Evolutionary conservation across 1,139 yeast species (phyloP), one percentile per base, ranked within the genome.

Genomic region (Hyphopichia burtonii): DNA sequence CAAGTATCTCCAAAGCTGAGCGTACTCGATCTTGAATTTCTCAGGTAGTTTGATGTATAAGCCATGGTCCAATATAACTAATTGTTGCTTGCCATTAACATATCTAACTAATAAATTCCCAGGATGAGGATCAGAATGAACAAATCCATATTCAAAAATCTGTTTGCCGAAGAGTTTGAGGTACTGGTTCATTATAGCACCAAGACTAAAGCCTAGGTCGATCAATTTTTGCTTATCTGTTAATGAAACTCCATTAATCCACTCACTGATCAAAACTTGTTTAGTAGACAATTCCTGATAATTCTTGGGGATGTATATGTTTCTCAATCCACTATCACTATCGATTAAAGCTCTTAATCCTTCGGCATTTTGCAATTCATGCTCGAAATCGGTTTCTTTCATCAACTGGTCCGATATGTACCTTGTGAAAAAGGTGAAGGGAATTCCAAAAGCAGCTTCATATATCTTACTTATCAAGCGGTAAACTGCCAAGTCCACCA

Each of bases 101-200:
- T 66, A 55, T 34, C 89, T 63, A 2, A 82, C 78, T 44, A 86
- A 58, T 46, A 86, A 61, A 55, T 86, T 86, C 3, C 95, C 95
- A 1, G 94, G 94, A 55, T 86, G 95, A 6, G 93, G 88, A 57
- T 86, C 95, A 40, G 90, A 80, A 58, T 86, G 94, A 14, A 86
- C 82, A 45, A 80, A 71, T 7, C 94, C 94, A 78, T 87, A 86
- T 34, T 75, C 69, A 58, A 85, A 86, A 25, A 85, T 82, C 65
- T 84, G 91, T 44, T 78, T 76, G 7, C 87, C 82, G 50, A 83
- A 83, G 14, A 82, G 66, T 27, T 67, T 66, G 36, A 82, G 61
- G 49, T 84, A 76, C 43, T 74, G 77, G 16, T 68, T 61, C 78
- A 85, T 73, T 16, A 82, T 66, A 14, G 57, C 49, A 16, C 64